Evolutionary conservation across 139 green algal genomes (phyloP), one percentile per base, ranked within the genome.

Genomic region (Chlorella sp.): DNA sequence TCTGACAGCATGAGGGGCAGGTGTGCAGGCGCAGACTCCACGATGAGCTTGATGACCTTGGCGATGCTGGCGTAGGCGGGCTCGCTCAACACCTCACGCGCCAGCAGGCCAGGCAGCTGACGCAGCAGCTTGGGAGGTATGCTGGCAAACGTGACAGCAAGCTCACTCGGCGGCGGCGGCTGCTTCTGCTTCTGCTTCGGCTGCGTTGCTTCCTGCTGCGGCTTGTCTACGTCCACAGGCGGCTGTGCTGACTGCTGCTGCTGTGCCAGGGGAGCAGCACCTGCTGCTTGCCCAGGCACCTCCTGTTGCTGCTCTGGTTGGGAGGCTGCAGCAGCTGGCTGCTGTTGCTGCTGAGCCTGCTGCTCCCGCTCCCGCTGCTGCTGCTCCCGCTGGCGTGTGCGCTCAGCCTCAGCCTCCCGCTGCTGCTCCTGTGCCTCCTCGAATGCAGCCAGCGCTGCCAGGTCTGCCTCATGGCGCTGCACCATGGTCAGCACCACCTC

Each of bases 381-480:
- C n/a, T n/a, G n/a, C n/a, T n/a, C n/a, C n/a, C n/a, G n/a, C 36
- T 74, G 35, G 0, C 33, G n/a, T 5, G 71, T 62, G 71, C 59
- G 55, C 70, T 30, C 55, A 60, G 62, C 74, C 79, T 26, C 75
- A 5, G 49, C 42, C 73, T 32, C 35, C 30, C 70, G 59, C 31
- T 51, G 70, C 60, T 69, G 26, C 72, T n/a, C 32, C 50, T 50
- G 49, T 49, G 96, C 89, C 82, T 96, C 83, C 49, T 87, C 87
- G 66, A 98, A 10, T 64, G 55, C 55, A 2, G 32, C 64, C 2
- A 70, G 64, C 33, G 32, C 64, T 6, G 64, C 64, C 32, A 55
- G 64, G 3, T 55, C 32, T 32, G 62, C 30, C 30, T 5, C 32
- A 5, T 24, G n/a, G 10, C 68, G 60, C 24, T 31, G 73, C 2